phyloP scores from a whole-genome alignment of 2,329 filamentous ascomycete species.

The Alternaria arbusti region DNA sequence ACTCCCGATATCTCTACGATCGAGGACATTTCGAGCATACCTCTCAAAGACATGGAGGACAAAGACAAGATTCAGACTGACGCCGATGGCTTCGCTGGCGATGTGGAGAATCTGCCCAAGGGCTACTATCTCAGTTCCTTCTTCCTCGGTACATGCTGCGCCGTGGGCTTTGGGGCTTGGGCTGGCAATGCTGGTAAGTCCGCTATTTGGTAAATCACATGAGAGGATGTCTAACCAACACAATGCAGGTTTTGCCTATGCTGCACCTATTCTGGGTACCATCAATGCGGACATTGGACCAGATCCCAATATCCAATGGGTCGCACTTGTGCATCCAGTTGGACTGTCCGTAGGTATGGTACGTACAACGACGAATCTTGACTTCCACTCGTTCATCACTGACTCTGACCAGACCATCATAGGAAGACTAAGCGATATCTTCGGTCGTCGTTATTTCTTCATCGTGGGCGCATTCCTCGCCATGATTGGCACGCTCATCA shows the following conservation, averaged over 20 bases:
- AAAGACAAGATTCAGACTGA: neutral
- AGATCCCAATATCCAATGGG: neutral
- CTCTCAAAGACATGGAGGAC: neutral
- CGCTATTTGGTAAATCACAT: neutral
- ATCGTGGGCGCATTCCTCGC: neutral
- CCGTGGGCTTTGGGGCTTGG: neutral
- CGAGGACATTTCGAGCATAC: neutral
- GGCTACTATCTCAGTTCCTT: neutral
- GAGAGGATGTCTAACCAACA: neutral
- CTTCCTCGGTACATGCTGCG: neutral
- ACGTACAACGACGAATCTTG: neutral
- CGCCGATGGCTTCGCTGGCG: neutral
- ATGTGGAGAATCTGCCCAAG: neutral
- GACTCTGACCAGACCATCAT: neutral
- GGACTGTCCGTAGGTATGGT: neutral
- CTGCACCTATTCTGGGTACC: neutral
- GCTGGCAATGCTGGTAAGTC: neutral
- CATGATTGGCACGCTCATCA: neutral
- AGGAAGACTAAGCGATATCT: neutral
- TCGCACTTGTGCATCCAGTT: neutral
- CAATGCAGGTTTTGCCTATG: neutral
- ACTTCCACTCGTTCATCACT: neutral
- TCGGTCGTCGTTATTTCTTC: neutral
- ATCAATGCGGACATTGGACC: neutral
- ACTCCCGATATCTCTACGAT: neutral